Evolutionary conservation across 164 flowering plant species (phyloP).

Genomic region (Piper betle): DNA sequence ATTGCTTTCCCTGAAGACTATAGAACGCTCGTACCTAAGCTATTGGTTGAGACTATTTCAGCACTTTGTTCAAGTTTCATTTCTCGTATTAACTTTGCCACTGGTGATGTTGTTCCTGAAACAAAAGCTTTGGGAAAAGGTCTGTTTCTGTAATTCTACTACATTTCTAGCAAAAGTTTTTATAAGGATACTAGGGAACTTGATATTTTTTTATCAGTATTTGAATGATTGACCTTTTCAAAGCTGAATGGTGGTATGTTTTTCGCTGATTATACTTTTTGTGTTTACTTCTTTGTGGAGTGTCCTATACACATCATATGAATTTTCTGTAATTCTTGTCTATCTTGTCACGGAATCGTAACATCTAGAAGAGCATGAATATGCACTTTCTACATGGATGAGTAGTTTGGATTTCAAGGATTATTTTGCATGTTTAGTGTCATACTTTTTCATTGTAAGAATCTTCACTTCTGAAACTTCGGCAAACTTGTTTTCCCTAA

Average conservation of each 20-base stretch:
- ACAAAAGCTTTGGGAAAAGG: constrained; percentile 89
- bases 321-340: too few species aligned
- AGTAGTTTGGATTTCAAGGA: not conserved
- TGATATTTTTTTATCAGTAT: too few species aligned
- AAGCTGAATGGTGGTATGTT: too few species aligned
- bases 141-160: constrained; percentile 4
- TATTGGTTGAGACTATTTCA: constrained; percentile 67
- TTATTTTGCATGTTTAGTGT: too few species aligned
- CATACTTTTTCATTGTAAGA: not conserved
- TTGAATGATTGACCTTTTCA: too few species aligned
- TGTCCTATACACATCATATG: too few species aligned
- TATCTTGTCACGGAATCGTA: not conserved
- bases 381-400: not conserved
- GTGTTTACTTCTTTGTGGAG: too few species aligned
- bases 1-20: constrained; percentile 93
- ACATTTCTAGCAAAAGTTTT: not conserved
- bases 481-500: too few species aligned
- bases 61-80: constrained; percentile 55
- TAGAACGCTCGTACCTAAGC: constrained; percentile 71
- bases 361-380: not conserved
- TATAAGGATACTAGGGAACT: too few species aligned
- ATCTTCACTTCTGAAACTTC: too few species aligned
- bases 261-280: too few species aligned
- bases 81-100: constrained; percentile 82
- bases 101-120: constrained; percentile 86